phyloP scores from a whole-genome alignment of 441 rosid species.

The Corymbia calophylla region DNA sequence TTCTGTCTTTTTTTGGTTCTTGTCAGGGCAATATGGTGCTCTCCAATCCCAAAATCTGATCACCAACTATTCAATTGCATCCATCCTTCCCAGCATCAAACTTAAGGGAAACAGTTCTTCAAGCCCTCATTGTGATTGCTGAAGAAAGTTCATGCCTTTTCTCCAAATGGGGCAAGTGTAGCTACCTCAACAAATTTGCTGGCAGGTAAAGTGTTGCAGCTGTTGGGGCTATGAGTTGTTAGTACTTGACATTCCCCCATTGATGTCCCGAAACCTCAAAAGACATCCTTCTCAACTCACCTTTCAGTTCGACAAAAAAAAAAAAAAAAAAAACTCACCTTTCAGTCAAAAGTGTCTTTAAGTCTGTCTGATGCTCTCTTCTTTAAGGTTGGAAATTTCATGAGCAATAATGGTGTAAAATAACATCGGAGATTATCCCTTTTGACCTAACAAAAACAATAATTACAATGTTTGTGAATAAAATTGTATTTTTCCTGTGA shows the following conservation, averaged over 20 bases:
- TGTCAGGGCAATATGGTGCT: not conserved
- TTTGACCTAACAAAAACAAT: not conserved
- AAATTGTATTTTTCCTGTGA: rapidly evolving
- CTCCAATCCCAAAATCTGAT: not conserved
- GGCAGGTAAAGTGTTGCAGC: not conserved
- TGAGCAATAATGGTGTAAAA: not conserved
- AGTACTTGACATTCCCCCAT: not conserved
- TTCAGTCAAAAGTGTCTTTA: not conserved
- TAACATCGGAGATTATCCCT: not conserved
- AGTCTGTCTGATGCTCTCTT: not conserved
- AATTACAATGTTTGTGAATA: not conserved
- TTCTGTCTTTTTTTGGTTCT: not conserved
- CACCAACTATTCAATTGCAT: not conserved
- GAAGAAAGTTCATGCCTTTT: not conserved
- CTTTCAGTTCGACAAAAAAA: too few relatives aligned
- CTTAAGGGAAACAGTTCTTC: not conserved
- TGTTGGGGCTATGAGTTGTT: not conserved
- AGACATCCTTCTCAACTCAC: not conserved
- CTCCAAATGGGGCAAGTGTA: not conserved
- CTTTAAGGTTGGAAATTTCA: not conserved
- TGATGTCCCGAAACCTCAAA: not conserved
- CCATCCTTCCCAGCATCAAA: not conserved
- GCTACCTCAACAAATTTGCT: not conserved
- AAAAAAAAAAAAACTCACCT: too few relatives aligned
- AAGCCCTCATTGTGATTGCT: not conserved